phyloP scores from a whole-genome alignment of 345 rosid genomes.

The Salix dunnii region DNA sequence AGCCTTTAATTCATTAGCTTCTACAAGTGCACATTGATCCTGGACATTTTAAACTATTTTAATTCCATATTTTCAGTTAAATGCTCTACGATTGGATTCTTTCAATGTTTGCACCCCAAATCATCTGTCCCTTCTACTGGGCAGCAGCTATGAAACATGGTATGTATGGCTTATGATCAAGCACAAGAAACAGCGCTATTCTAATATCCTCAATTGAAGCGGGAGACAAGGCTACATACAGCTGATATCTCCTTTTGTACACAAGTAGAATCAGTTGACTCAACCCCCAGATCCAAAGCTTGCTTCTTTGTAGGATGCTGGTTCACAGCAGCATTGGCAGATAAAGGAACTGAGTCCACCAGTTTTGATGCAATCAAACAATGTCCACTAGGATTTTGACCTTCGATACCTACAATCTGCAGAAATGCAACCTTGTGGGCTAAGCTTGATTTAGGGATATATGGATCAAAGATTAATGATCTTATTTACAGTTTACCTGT shows the following conservation, averaged over 20 bases:
- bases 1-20: neutral
- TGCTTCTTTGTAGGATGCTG: conserved; percentile 73
- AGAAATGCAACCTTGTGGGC: conserved; percentile 21
- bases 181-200: neutral
- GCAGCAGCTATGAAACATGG: neutral
- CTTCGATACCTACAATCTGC: conserved; percentile 88
- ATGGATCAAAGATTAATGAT: conserved; percentile 11
- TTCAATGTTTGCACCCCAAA: conserved; percentile 4
- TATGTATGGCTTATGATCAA: neutral
- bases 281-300: conserved; percentile 55
- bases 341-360: conserved; percentile 59
- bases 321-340: conserved; percentile 31
- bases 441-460: conserved; percentile 14
- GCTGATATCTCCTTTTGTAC: conserved; percentile 45
- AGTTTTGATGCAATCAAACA: conserved; percentile 79
- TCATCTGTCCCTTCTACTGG: neutral
- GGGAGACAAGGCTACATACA: conserved; percentile 45
- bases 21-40: neutral
- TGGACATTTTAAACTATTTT: neutral
- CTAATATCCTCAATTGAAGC: conserved; percentile 1
- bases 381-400: conserved; percentile 92
- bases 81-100: neutral
- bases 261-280: conserved; percentile 29
- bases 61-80: neutral
- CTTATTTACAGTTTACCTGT: conserved; percentile 51